Conservation (phyloP, 208 protist species). For the Phytomonas sp. region DNA sequence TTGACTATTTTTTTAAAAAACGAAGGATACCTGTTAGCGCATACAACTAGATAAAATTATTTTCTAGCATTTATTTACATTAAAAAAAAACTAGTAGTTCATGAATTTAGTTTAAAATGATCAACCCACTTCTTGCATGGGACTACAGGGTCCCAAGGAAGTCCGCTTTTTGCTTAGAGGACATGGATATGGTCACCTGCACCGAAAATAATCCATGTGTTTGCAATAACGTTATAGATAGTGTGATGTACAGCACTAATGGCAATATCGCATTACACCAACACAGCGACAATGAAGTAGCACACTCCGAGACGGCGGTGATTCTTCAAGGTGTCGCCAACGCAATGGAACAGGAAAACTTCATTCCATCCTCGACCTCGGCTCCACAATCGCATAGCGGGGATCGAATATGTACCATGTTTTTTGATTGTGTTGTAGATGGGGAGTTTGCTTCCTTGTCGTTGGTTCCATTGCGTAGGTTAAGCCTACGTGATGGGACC, state of each 20-base stretch:
- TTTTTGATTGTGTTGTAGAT: constrained; percentile 72
- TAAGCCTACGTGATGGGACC: constrained; percentile 62
- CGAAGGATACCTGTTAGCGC: background rate
- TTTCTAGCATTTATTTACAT: background rate
- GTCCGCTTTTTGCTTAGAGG: constrained; percentile 69
- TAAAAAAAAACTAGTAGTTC: background rate
- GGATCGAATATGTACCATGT: constrained; percentile 50
- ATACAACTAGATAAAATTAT: background rate
- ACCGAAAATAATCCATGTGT: constrained; percentile 65
- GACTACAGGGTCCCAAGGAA: constrained; percentile 85
- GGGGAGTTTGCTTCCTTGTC: constrained; percentile 75
- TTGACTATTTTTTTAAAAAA: background rate
- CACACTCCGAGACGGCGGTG: constrained; percentile 56
- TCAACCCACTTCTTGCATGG: constrained; percentile 38
- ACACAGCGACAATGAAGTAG: constrained; percentile 66
- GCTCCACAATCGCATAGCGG: constrained; percentile 32
- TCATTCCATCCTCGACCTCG: constrained; percentile 23
- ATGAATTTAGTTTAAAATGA: constrained; percentile 8
- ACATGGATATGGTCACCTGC: constrained; percentile 71
- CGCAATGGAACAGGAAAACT: constrained; percentile 16
- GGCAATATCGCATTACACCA: constrained; percentile 74
- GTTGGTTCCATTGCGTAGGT: constrained; percentile 33
- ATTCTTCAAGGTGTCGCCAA: constrained; percentile 50
- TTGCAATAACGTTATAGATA: constrained; percentile 70
- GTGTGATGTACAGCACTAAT: constrained; percentile 84